Conservation (phyloP, 2,329 filamentous ascomycete genomes). For the Fulvia fulva region DNA sequence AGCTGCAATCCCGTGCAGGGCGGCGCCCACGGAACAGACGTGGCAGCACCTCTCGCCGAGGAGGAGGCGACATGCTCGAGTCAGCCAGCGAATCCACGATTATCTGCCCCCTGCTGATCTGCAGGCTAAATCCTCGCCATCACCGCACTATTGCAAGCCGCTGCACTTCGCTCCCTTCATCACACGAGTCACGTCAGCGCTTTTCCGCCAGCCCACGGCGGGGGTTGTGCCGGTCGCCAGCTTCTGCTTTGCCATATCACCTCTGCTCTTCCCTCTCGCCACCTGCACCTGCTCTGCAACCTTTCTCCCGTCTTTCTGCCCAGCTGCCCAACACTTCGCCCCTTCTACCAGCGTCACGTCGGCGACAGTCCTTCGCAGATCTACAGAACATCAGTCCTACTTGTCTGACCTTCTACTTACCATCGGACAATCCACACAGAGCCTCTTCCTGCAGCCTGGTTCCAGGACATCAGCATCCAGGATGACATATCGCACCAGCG, state of each 20-base stretch:
- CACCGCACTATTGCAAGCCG: slow-evolving; percentile 1
- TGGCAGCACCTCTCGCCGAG: background rate
- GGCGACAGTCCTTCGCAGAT: background rate
- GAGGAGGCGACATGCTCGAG: background rate
- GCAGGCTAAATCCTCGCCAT: background rate
- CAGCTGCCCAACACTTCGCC: slow-evolving; percentile 14
- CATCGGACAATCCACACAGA: slow-evolving; percentile 5
- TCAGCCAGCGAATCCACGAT: slow-evolving; percentile 6
- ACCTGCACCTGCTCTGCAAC: slow-evolving; percentile 13
- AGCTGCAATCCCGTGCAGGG: background rate
- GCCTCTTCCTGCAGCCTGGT: slow-evolving; percentile 24
- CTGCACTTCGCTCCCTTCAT: slow-evolving; percentile 3
- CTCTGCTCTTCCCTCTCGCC: background rate
- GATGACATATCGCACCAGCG: slow-evolving; percentile 37
- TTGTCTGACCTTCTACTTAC: background rate
- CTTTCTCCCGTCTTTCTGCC: slow-evolving; percentile 10
- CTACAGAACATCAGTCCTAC: background rate
- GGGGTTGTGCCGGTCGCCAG: background rate
- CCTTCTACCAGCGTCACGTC: background rate
- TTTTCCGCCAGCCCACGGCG: background rate
- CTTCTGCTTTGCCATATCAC: slow-evolving; percentile 22
- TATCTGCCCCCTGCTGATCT: background rate
- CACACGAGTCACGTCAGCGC: slow-evolving; percentile 10
- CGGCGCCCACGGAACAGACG: background rate
- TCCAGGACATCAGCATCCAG: slow-evolving; percentile 24